Evolutionary conservation across 805 yeast genomes (phyloP), one percentile per base, ranked within the genome.

Genomic region (Kockiozyma suomiensis): DNA sequence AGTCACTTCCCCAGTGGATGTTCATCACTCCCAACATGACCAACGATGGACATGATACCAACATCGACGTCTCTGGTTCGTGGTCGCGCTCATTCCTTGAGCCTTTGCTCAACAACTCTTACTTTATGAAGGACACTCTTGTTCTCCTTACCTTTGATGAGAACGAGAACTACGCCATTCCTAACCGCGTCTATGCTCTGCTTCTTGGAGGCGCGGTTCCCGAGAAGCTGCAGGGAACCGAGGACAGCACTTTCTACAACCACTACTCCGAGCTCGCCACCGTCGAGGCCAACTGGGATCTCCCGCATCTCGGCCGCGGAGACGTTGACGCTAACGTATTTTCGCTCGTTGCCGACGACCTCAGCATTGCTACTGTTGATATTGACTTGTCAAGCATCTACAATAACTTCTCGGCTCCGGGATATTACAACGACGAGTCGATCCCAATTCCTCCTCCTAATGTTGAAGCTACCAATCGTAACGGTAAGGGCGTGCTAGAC

Each of bases 11-110:
- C 46, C 84, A 81, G 75, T 81, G 81, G 80, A 65, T 75, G 63
- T 75, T 81, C 74, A 76, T 81, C 70, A 81, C 84, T 45, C 84
- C 85, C 58, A 81, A 81, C 73, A 77, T 80, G 80, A 73, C 81
- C 59, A 74, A 80, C 71, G 83, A 81, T 69, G 85, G 83, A 48
- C 82, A 81, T 62, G 82, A 79, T 70, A 66, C 80, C 43, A 79
- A 75, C 66, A 76, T 81, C 56, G 75, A 74, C 56, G 74, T 76
- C 51, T 78, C 83, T 23, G 81, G 81, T 41, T 59, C 66, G 54
- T 81, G 84, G 84, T 67, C 80, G 38, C 75, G 75, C 56, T 62
- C 70, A 57, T 80, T 80, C 75, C 68, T 81, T 56, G 72, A 70
- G 55, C 82, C 83, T 46, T 69, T 79, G 64, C 70, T 78, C 68